Evolutionary conservation across 192 early-diverging fungal species (phyloP).

Genomic region (Gonapodya prolifera): DNA sequence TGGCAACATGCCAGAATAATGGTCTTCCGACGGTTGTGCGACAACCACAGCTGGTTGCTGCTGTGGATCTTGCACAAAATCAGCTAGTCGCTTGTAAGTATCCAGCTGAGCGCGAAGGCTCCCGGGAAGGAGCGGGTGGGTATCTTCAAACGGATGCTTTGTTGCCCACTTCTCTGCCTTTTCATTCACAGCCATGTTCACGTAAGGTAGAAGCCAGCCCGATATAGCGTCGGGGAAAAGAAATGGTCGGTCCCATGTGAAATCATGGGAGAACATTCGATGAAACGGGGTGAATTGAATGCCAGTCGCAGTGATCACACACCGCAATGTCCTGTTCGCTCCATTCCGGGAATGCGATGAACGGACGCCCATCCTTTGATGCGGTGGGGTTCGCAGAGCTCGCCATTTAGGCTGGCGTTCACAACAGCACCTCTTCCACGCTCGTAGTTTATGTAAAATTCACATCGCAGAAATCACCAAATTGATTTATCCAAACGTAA

Average conservation of each 20-base stretch:
- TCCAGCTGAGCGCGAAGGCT: constrained; percentile 14
- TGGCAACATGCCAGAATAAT: constrained; percentile 16
- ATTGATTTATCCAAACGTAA: too few relatives aligned
- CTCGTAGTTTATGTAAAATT: too few relatives aligned
- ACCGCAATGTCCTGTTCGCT: background rate
- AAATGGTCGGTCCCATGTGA: too few relatives aligned
- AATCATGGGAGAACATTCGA: too few relatives aligned
- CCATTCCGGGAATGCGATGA: background rate
- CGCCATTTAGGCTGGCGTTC: background rate
- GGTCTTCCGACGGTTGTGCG: constrained; percentile 16
- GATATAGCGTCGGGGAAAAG: too few relatives aligned
- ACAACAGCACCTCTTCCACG: too few relatives aligned
- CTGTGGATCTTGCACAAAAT: constrained; percentile 21
- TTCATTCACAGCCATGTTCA: too few relatives aligned
- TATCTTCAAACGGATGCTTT: constrained; percentile 47
- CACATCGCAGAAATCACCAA: too few relatives aligned
- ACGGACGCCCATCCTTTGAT: background rate
- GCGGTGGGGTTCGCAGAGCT: background rate
- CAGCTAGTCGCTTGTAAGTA: constrained; percentile 21
- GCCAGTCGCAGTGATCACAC: background rate
- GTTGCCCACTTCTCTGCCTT: constrained; percentile 40
- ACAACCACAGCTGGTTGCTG: constrained; percentile 20
- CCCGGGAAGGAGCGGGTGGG: constrained; percentile 14
- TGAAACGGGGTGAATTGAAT: too few relatives aligned
- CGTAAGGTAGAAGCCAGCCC: too few relatives aligned